phyloP scores from a whole-genome alignment of 352 stramenopile species.

The Phytophthora sojae region DNA sequence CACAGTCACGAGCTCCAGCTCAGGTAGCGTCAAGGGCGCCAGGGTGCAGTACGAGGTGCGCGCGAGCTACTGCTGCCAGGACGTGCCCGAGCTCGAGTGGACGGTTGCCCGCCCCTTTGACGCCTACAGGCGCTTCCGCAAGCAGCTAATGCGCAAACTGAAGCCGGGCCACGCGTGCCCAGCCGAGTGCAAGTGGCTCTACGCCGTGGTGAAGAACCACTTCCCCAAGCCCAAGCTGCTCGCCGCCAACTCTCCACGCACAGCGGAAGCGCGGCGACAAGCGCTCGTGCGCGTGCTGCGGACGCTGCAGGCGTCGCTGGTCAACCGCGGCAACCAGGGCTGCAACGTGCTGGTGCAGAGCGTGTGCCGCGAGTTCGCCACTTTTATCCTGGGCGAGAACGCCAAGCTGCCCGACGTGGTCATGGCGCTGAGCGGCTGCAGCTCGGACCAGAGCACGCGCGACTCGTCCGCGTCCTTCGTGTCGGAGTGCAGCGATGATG shows the following conservation, averaged over 20 bases:
- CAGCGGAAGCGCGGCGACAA: constrained; percentile 32
- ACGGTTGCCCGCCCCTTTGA: constrained; percentile 44
- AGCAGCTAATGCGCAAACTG: constrained; percentile 30
- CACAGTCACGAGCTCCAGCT: constrained; percentile 13
- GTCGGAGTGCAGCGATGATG: constrained; percentile 28
- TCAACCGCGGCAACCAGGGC: constrained; percentile 44
- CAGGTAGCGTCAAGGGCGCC: background rate
- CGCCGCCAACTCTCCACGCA: constrained; percentile 33
- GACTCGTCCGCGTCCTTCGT: constrained; percentile 36
- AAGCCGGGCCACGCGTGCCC: constrained; percentile 35
- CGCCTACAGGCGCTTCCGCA: constrained; percentile 55
- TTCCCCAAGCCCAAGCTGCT: constrained; percentile 43
- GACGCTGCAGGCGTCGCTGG: constrained; percentile 36
- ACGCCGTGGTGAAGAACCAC: constrained; percentile 47
- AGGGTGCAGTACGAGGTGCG: constrained; percentile 34
- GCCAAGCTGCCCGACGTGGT: constrained; percentile 22
- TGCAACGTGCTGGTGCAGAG: constrained; percentile 37
- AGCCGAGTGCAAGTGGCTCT: constrained; percentile 49
- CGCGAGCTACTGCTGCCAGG: constrained; percentile 36
- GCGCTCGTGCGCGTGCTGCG: constrained; percentile 36
- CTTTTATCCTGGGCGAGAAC: constrained; percentile 39
- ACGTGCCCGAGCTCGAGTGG: constrained; percentile 31
- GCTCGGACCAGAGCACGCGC: constrained; percentile 36
- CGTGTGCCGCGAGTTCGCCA: constrained; percentile 39
- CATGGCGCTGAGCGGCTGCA: constrained; percentile 26